phyloP scores from a whole-genome alignment of 2,329 filamentous ascomycete genomes.

The Juglanconis oblonga region DNA sequence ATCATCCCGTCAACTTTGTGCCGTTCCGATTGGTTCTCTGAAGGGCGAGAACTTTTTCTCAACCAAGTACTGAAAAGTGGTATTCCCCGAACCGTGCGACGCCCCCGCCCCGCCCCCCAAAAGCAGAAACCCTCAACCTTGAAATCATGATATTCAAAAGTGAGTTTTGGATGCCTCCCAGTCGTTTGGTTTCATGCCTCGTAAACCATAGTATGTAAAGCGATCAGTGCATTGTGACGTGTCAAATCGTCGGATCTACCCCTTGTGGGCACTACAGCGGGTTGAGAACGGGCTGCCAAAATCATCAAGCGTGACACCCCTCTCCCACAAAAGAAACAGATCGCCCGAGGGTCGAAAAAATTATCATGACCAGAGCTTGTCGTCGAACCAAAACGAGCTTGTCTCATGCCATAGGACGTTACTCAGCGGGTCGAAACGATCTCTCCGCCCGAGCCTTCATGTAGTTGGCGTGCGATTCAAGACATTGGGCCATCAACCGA shows the following conservation, averaged over 20 bases:
- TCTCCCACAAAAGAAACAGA: not conserved
- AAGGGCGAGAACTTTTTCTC: not conserved
- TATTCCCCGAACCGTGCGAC: too few relatives aligned
- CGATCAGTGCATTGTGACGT: not conserved
- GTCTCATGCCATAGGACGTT: conserved; percentile 4
- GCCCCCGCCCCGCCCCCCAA: too few relatives aligned
- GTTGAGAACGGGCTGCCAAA: too few relatives aligned
- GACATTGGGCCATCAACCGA: conserved; percentile 52
- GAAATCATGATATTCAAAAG: not conserved
- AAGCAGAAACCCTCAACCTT: not conserved
- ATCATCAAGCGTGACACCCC: not conserved
- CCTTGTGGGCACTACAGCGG: too few relatives aligned
- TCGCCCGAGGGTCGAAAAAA: too few relatives aligned
- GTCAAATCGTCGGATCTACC: too few relatives aligned
- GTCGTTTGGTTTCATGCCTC: not conserved
- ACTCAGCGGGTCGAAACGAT: conserved; percentile 43
- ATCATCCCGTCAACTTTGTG: not conserved
- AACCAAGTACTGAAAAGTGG: not conserved
- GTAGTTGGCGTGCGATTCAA: conserved; percentile 52
- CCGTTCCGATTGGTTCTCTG: not conserved
- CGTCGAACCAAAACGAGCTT: not conserved
- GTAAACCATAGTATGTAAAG: not conserved
- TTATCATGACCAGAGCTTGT: too few relatives aligned
- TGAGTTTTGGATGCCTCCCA: not conserved
- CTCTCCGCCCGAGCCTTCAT: conserved; percentile 52